Evolutionary conservation across 2,329 filamentous ascomycete species (phyloP), one percentile per base, ranked within the genome.

Genomic region (Fusarium kyushuense): DNA sequence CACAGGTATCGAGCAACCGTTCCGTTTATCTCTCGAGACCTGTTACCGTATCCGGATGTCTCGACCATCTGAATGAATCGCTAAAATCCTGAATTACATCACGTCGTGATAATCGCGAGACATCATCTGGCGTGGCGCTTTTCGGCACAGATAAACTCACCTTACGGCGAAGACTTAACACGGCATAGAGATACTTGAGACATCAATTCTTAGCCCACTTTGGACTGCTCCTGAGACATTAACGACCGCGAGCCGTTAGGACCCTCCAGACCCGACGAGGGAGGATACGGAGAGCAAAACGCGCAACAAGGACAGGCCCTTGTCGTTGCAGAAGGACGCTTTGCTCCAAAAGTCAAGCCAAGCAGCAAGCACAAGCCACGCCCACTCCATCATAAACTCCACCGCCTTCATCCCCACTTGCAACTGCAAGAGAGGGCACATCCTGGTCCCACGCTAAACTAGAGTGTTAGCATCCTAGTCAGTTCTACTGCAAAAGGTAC

Each of bases 21-120:
- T 65, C 38, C 25, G 54, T 61, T 69, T 68, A 69, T 68, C 60
- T 68, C 65, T 68, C 65, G 38, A 69, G 65, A 67, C 65, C 59
- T 48, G 55, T 65, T 61, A 49, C 65, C 38, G 27, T 47, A 65
- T 68, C 54, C 54, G 60, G 65, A 57, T 61, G 33, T 49, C 30
- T 41, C 16, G 21, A 52, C 21, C 29, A 21, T 47, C 58, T 48
- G 45, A 67, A 54, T 67, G 48, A 51, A 51, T 65, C 54, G 45
- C n/a, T 47, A 48, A 23, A 54, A 54, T 36, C 27, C 35, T 52
- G 63, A 51, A 55, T 68, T 64, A 68, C 59, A 68, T 67, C 64
- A 68, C 58, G 36, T 32, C 17, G 46, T 38, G 40, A 21, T 38
- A 59, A 65, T 52, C 54, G 35, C 45, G 19, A 64, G 63, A 42